Conservation (phyloP, 768 basidiomycete genomes). For the Panaeolus cyanescens region DNA sequence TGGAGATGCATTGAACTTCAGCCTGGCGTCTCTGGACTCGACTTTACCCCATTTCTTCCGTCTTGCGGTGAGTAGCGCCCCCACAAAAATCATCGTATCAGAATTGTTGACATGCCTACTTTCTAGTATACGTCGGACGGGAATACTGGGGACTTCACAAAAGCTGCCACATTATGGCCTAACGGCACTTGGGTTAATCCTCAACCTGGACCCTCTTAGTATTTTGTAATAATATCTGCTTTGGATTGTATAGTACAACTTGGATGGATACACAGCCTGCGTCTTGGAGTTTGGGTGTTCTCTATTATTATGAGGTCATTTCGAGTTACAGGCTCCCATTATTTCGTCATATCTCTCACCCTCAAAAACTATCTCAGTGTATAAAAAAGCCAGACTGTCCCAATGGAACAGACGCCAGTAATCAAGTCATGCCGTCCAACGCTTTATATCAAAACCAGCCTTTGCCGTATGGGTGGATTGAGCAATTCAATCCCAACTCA, state of each 20-base stretch:
- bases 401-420: background rate
- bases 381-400: background rate
- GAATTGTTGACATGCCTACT: constrained; percentile 4
- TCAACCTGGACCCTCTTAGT: constrained; percentile 61
- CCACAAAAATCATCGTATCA: constrained; percentile 3
- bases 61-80: constrained; percentile 59
- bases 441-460: constrained; percentile 21
- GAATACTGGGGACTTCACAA: constrained; percentile 74
- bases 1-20: constrained; percentile 72
- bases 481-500: constrained; percentile 42
- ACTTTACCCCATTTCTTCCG: constrained; percentile 77
- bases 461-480: constrained; percentile 61
- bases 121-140: constrained; percentile 49
- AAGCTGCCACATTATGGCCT: constrained; percentile 71
- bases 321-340: background rate
- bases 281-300: background rate
- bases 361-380: background rate
- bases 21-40: constrained; percentile 60
- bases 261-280: background rate
- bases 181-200: constrained; percentile 86
- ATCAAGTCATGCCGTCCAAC: constrained; percentile 13
- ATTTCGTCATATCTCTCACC: constrained; percentile 9
- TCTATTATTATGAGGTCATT: constrained; percentile 11
- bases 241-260: background rate
- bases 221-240: background rate